A percentile compares a stretch with the other conserved stretches of the same genome.
Conservation (phyloP, 23 red algal genomes). For the Pyropia yezoensis region DNA sequence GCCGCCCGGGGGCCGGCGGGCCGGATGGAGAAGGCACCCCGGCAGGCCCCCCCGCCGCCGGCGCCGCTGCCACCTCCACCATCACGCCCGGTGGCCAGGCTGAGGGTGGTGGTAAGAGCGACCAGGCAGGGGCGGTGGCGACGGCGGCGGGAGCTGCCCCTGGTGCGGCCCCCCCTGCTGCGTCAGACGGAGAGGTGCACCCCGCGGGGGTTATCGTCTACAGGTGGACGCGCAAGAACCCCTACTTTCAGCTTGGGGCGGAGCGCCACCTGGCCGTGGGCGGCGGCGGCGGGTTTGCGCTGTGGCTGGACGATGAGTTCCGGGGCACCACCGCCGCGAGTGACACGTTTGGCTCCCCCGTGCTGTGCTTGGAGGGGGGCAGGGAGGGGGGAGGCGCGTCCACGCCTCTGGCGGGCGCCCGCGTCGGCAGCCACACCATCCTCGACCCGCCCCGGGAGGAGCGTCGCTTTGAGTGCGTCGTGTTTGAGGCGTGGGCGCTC, state of each 20-base stretch:
- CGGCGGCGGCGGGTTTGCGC: conserved; percentile 61
- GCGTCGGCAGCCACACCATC: too few relatives aligned
- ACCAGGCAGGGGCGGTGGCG: too few relatives aligned
- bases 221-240: conserved; percentile 46
- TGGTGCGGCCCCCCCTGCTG: too few relatives aligned
- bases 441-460: too few relatives aligned
- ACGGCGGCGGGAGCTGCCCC: too few relatives aligned
- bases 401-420: too few relatives aligned
- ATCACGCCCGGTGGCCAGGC: too few relatives aligned
- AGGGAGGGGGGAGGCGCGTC: not conserved
- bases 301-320: conserved; percentile 61
- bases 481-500: conserved; percentile 56
- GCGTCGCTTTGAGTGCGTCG: conserved; percentile 25
- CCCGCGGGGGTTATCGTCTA: conserved; percentile 32
- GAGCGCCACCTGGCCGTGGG: conserved; percentile 39
- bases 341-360: conserved; percentile 58
- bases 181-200: too few relatives aligned
- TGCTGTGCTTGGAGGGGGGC: conserved; percentile 17
- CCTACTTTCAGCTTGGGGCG: conserved; percentile 54
- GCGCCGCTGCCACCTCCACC: too few relatives aligned
- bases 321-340: conserved; percentile 51
- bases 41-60: too few relatives aligned
- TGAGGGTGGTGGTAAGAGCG: too few relatives aligned
- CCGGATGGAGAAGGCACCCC: too few relatives aligned
- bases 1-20: not conserved